Base-by-base conservation (phyloP, 805 yeast species). In the Teunomyces stri region DNA sequence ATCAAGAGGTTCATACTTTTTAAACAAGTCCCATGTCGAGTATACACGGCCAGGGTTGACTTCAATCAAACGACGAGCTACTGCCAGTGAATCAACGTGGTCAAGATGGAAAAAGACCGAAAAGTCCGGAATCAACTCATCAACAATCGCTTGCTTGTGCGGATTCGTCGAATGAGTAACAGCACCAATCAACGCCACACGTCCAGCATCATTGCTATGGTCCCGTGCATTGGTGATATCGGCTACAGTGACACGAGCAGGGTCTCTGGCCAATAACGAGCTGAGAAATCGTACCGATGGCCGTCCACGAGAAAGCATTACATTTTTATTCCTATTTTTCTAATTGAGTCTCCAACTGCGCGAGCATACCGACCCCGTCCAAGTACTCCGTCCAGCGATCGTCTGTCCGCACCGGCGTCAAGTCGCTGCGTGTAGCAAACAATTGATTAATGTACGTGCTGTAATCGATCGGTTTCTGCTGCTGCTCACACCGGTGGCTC, bases 1-100 rank as follows among this genome's bases (percentile, higher is more conserved):
- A 51, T 52, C 4, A 46, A 50, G 2, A 44, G 33, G 34, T 4
- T 44, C 37, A 30, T 45, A 29, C 10, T 66, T 66, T 9, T 61
- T 52, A 45, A 72, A 72, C 9, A 80, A 54, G 44, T 79, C 82
- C 73, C 76, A 70, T 13, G 81, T 71, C n/a, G 69, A 61, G 43
- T 64, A 63, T 1, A 75, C 83, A 47, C 85, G 64, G 10, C 84
- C 84, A 2, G 84, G 82, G 51, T 81, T 81, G 35, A 65, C 50
- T 28, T 58, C 57, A 5, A 79, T 64, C 21, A 79, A 61, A 6
- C 54, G 42, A 15, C 38, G 36, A n/a, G 48, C 30, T 15, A 53
- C 16, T 21, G 49, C 54, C 18, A 27, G 33, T 20, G 43, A 21
- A 7, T 27, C 39, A 11, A 45, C 40, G 2, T 33, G 30, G 1